phyloP scores from a whole-genome alignment of 495 filamentous ascomycete species.

The Lophiostoma macrostomum region DNA sequence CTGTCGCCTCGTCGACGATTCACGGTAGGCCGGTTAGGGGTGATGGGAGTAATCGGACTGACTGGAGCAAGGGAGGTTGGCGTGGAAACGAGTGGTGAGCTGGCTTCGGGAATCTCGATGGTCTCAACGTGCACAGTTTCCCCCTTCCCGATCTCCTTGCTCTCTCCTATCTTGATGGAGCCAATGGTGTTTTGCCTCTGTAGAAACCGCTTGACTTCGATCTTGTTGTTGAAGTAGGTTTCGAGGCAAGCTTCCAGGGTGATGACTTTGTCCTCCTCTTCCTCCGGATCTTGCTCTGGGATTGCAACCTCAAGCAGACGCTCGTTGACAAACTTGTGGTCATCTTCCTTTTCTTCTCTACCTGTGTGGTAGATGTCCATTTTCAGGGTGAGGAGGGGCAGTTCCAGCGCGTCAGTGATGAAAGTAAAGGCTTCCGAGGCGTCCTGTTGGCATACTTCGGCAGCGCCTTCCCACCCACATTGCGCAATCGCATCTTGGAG shows the following conservation, averaged over 20 bases:
- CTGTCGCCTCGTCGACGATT: slow-evolving; percentile 52
- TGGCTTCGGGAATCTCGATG: slow-evolving; percentile 49
- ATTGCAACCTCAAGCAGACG: slow-evolving; percentile 87
- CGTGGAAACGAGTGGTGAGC: slow-evolving; percentile 42
- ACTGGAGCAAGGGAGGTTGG: slow-evolving; percentile 39
- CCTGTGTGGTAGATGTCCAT: slow-evolving; percentile 94
- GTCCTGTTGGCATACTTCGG: slow-evolving; percentile 76
- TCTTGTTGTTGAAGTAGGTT: slow-evolving; percentile 88
- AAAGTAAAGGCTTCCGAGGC: slow-evolving; percentile 93
- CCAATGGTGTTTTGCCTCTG: slow-evolving; percentile 57
- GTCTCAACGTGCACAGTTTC: slow-evolving; percentile 56
- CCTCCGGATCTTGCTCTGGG: slow-evolving; percentile 61
- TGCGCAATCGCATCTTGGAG: slow-evolving; percentile 78
- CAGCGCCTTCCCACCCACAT: slow-evolving; percentile 89
- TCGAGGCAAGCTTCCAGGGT: slow-evolving; percentile 89
- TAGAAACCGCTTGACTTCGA: slow-evolving; percentile 83
- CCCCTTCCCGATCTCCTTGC: slow-evolving; percentile 48
- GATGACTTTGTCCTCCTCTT: slow-evolving; percentile 60
- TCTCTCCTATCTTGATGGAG: slow-evolving; percentile 50
- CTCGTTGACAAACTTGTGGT: slow-evolving; percentile 93
- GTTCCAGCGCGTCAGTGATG: slow-evolving; percentile 80
- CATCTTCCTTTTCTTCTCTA: slow-evolving; percentile 73
- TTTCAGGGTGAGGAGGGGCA: slow-evolving; percentile 86
- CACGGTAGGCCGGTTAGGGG: slow-evolving; percentile 22
- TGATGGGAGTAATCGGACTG: slow-evolving; percentile 22